These are phyloP conservation scores for Fusarium chuoi DNA, from an alignment of 2,329 filamentous ascomycete genomes.

Conservation along the genomic window DNA sequence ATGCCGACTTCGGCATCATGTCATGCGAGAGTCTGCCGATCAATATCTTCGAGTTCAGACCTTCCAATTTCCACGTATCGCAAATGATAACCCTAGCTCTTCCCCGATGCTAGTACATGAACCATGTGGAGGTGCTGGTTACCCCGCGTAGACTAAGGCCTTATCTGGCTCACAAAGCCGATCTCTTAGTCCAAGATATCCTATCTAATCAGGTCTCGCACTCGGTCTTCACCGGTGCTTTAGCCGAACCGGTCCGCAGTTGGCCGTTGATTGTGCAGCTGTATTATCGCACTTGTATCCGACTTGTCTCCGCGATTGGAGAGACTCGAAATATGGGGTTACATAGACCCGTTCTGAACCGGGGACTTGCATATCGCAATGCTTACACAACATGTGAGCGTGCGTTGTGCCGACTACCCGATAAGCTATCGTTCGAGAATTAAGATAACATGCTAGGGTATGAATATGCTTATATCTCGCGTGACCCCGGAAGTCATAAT, in stretches of 20 bases:
- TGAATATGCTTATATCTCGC: conserved; percentile 1
- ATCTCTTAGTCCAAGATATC: neutral
- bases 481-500: neutral
- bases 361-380: neutral
- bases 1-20: neutral
- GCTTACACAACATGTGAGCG: neutral
- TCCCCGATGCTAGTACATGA: neutral
- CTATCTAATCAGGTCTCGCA: neutral
- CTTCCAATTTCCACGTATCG: neutral
- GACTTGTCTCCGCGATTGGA: neutral
- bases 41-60: neutral
- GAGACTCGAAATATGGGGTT: neutral
- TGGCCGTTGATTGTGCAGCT: neutral
- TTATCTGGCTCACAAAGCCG: neutral
- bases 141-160: neutral
- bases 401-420: neutral
- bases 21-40: neutral
- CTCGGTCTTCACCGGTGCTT: neutral
- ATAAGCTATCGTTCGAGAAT: neutral
- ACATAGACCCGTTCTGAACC: neutral
- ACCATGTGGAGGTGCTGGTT: neutral
- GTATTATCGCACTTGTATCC: neutral
- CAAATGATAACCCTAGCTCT: neutral
- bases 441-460: neutral
- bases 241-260: neutral